Conservation (phyloP, 139 green algal species). For the Edaphochlamys debaryana region DNA sequence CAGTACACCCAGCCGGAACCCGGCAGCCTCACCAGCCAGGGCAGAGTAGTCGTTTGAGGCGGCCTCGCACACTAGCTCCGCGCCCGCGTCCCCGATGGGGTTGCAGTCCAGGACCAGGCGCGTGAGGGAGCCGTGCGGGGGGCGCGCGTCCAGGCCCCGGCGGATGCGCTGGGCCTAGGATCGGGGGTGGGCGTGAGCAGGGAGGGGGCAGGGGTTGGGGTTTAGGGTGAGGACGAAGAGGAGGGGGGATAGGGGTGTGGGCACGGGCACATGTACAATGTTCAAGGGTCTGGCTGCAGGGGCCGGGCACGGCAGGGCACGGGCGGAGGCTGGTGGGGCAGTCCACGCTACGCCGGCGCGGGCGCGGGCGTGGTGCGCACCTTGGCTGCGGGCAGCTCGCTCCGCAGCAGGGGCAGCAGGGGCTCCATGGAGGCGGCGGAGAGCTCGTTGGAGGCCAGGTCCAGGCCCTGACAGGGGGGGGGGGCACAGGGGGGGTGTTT, state of each 20-base stretch:
- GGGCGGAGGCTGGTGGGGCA: too few species aligned
- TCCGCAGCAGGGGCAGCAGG: slow-evolving; percentile 47
- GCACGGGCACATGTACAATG: too few species aligned
- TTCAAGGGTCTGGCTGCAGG: too few species aligned
- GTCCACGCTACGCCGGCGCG: too few species aligned
- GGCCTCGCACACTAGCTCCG: slow-evolving; percentile 45
- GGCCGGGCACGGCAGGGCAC: too few species aligned
- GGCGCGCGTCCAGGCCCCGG: slow-evolving; percentile 1
- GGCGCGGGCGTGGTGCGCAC: too few species aligned
- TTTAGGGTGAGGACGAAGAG: background rate
- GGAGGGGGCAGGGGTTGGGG: background rate
- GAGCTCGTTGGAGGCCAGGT: slow-evolving; percentile 48
- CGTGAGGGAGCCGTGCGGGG: slow-evolving; percentile 33
- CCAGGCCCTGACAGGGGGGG: too few species aligned
- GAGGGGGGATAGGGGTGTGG: background rate
- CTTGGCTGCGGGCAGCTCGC: slow-evolving; percentile 20
- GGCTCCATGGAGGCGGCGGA: background rate
- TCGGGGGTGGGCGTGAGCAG: too few species aligned
- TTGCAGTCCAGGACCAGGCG: slow-evolving; percentile 47
- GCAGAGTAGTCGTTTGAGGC: slow-evolving; percentile 27
- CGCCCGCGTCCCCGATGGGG: slow-evolving; percentile 49
- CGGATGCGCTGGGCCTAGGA: slow-evolving; percentile 12
- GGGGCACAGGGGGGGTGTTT: too few species aligned
- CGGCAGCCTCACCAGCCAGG: too few species aligned
- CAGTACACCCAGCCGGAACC: too few species aligned